Conservation (phyloP, 192 early-diverging fungal species). For the Coemansia sp. region DNA sequence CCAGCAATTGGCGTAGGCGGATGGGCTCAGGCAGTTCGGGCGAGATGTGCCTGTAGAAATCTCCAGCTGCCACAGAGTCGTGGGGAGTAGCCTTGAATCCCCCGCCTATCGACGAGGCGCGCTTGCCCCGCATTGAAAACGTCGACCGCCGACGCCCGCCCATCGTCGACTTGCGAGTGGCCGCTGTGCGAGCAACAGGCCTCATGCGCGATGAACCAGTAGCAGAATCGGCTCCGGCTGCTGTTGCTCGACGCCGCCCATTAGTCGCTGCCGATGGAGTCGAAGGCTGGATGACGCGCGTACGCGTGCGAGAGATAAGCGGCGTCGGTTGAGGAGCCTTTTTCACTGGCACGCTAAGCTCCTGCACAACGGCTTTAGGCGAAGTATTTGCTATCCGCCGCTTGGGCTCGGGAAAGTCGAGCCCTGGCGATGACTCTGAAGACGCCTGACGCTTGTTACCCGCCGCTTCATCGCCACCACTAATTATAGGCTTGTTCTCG, state of each 20-base stretch:
- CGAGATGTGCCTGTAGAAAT: constrained; percentile 71
- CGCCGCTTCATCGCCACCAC: neutral
- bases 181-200: neutral
- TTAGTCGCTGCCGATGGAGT: neutral
- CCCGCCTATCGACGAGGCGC: constrained; percentile 62
- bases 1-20: constrained; percentile 66
- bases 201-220: neutral
- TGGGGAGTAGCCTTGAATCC: constrained; percentile 64
- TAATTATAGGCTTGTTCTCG: constrained; percentile 1
- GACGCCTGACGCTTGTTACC: neutral
- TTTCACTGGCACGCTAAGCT: constrained; percentile 42
- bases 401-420: constrained; percentile 47
- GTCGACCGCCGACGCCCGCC: constrained; percentile 56
- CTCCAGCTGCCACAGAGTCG: constrained; percentile 55
- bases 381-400: constrained; percentile 1
- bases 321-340: constrained; percentile 46
- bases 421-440: neutral
- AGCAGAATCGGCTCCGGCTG: neutral
- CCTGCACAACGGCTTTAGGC: constrained; percentile 11
- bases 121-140: constrained; percentile 59
- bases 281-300: constrained; percentile 1
- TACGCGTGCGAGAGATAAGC: constrained; percentile 47
- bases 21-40: constrained; percentile 66
- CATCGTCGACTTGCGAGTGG: constrained; percentile 37
- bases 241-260: neutral